Evolutionary conservation across 2,329 filamentous ascomycete genomes (phyloP).

Genomic region (Hypoxylon sp.): DNA sequence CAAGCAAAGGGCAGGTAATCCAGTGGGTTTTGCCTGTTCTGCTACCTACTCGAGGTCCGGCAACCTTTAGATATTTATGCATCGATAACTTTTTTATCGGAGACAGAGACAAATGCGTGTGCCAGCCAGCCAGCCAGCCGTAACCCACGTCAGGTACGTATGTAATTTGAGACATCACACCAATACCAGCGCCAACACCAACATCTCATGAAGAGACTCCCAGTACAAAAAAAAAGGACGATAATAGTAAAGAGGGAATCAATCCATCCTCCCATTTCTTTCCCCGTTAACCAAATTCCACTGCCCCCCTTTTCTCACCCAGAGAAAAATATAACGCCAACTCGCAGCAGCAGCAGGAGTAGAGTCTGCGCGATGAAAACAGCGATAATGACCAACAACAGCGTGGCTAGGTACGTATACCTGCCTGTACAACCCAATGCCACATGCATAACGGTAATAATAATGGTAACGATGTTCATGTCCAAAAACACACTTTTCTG

Average conservation of each 20-base stretch:
- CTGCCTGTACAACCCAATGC: constrained; percentile 13
- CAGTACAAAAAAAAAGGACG: background rate
- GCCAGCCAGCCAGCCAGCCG: constrained; percentile 30
- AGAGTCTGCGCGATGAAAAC: background rate
- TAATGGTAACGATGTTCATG: constrained; percentile 17
- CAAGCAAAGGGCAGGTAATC: background rate
- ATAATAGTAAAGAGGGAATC: constrained; percentile 23
- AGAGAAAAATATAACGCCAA: constrained; percentile 20
- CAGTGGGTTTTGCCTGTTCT: background rate
- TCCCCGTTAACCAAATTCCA: constrained; percentile 7
- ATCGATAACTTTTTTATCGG: background rate
- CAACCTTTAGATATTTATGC: background rate
- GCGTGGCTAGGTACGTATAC: constrained; percentile 22
- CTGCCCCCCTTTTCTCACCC: constrained; percentile 2
- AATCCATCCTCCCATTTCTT: constrained; percentile 16
- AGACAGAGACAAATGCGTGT: constrained; percentile 17
- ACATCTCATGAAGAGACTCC: background rate
- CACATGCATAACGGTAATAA: constrained; percentile 25
- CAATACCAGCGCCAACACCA: constrained; percentile 6
- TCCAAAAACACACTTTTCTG: constrained; percentile 24
- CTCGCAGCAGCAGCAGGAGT: constrained; percentile 1
- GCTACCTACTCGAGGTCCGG: constrained; percentile 5
- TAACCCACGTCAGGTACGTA: background rate
- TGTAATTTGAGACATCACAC: constrained; percentile 1
- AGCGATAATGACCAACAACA: constrained; percentile 7